Percentiles rank a stretch among this genome's conserved stretches.
These are phyloP conservation scores for Tuber brumale DNA, from an alignment of 495 filamentous ascomycete genomes.

Conservation along the genomic window DNA sequence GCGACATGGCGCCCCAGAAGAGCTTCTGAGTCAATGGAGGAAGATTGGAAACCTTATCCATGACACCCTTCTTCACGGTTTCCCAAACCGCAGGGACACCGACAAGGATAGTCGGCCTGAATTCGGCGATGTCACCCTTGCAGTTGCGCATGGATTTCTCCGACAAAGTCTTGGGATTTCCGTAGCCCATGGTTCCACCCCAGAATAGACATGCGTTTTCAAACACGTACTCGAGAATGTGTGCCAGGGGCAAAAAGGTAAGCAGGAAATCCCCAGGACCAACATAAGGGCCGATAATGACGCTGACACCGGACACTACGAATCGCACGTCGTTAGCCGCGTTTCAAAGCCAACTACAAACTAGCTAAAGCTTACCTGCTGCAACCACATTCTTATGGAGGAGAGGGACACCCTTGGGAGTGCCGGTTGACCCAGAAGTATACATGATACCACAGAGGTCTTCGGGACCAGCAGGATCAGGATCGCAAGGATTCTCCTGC, in stretches of 20 bases:
- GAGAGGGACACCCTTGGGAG: slow-evolving; percentile 89
- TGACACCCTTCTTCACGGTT: slow-evolving; percentile 94
- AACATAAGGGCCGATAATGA: slow-evolving; percentile 76
- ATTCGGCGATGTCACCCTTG: slow-evolving; percentile 91
- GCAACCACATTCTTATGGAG: slow-evolving; percentile 86
- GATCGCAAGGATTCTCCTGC: slow-evolving; percentile 72
- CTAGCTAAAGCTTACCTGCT: slow-evolving; percentile 55
- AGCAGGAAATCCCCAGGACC: slow-evolving; percentile 79
- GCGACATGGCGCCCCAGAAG: slow-evolving; percentile 85
- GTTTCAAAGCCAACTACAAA: neutral
- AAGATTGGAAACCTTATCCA: slow-evolving; percentile 72
- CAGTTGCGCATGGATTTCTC: slow-evolving; percentile 86
- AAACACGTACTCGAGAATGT: slow-evolving; percentile 97
- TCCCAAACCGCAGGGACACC: slow-evolving; percentile 98
- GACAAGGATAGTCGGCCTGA: slow-evolving; percentile 83
- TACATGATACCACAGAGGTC: slow-evolving; percentile 99
- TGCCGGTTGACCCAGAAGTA: slow-evolving; percentile 94
- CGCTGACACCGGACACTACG: slow-evolving; percentile 77
- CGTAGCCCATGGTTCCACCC: slow-evolving; percentile 96
- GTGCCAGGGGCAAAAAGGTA: slow-evolving; percentile 87
- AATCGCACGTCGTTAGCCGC: neutral
- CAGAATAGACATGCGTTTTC: slow-evolving; percentile 88
- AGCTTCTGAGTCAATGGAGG: slow-evolving; percentile 67
- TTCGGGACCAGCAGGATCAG: slow-evolving; percentile 70
- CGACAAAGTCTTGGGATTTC: slow-evolving; percentile 86